phyloP scores from a whole-genome alignment of 768 basidiomycete genomes.

The Macrolepiota fuliginosa region DNA sequence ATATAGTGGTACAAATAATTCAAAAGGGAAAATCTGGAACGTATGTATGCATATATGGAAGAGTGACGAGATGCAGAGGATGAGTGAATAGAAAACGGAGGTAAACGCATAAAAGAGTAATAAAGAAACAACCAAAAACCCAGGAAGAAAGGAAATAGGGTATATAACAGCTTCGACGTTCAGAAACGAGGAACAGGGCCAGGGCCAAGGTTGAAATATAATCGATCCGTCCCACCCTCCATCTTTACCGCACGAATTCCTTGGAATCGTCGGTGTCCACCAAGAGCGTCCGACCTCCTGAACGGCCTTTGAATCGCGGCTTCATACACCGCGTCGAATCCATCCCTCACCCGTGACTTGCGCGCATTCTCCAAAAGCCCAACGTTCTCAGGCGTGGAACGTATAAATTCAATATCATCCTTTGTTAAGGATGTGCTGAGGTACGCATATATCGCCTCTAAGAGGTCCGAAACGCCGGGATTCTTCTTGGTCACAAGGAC shows the following conservation, averaged over 20 bases:
- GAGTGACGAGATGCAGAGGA: too few relatives aligned
- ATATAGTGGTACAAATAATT: too few relatives aligned
- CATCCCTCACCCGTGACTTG: slow-evolving; percentile 33
- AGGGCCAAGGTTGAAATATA: slow-evolving; percentile 44
- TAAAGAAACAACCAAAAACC: too few relatives aligned
- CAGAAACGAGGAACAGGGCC: slow-evolving; percentile 23
- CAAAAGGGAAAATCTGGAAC: too few relatives aligned
- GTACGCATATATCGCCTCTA: slow-evolving; percentile 48
- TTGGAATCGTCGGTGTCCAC: slow-evolving; percentile 42
- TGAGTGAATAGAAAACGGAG: too few relatives aligned
- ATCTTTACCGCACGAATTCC: slow-evolving; percentile 38
- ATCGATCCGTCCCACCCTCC: slow-evolving; percentile 38
- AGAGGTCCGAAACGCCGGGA: slow-evolving; percentile 42
- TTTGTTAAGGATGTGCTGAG: slow-evolving; percentile 41
- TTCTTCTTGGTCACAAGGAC: slow-evolving; percentile 32
- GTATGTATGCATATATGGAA: too few relatives aligned
- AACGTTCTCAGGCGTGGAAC: slow-evolving; percentile 20
- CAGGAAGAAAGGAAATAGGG: too few relatives aligned
- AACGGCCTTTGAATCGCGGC: slow-evolving; percentile 39
- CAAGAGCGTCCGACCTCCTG: slow-evolving; percentile 49
- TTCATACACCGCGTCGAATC: slow-evolving; percentile 32
- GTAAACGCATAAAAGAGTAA: too few relatives aligned
- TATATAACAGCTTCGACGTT: background rate
- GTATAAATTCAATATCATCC: slow-evolving; percentile 28
- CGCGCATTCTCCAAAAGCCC: slow-evolving; percentile 26